Base-by-base conservation (phyloP, 805 yeast species). In the Yamadazyma endophytica region DNA sequence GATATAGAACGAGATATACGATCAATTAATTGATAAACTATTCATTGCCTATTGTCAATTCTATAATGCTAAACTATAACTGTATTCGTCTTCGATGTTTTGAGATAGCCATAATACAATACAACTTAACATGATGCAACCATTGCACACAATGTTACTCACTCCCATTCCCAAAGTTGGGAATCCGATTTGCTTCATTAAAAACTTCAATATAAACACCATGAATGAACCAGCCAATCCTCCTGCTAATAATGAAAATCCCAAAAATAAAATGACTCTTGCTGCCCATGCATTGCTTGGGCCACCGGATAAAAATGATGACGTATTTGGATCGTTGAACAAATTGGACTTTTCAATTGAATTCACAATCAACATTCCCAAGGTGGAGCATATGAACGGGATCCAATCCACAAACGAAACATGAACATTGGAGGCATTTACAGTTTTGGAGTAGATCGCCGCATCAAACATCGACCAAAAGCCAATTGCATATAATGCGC, bases 91-190 rank as follows among this genome's bases (percentile, higher is more conserved):
- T 56, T 92, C 97, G 37, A 88, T 80, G 55, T 88, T 92, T 55
- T 90, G 97, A 14, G 96, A 87, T 32, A 90, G 65, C 98, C 98
- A 92, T 47, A 92, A 64, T 6, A 81, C 69, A 28, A 86, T 77
- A 58, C 97, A 89, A 64, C 97, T 87, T 46, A 86, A 61, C 87
- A 90, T 83, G 21, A 90, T 76, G 39, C 82, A 68, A 6, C 76
- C 73, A 49, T 89, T 87, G 26, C 86, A 79, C 14, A 82, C 73
- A 24, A 92, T 89, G 58, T 90, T 90, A 36, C 86, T 79, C 14
- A 87, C 73, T 12, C 97, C 98, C 96, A 92, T 88, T 4, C 92
- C 90, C 32, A 90, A 70, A 1, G 96, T 87, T 21, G 97, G 97
- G 72, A 82, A 79, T 4, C 77, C 61, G 56, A 74, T 85, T 41